A percentile compares a stretch with the other conserved stretches of the same genome.
phyloP scores from a whole-genome alignment of 768 basidiomycete species.

The Cystofilobasidium bisporidii region DNA sequence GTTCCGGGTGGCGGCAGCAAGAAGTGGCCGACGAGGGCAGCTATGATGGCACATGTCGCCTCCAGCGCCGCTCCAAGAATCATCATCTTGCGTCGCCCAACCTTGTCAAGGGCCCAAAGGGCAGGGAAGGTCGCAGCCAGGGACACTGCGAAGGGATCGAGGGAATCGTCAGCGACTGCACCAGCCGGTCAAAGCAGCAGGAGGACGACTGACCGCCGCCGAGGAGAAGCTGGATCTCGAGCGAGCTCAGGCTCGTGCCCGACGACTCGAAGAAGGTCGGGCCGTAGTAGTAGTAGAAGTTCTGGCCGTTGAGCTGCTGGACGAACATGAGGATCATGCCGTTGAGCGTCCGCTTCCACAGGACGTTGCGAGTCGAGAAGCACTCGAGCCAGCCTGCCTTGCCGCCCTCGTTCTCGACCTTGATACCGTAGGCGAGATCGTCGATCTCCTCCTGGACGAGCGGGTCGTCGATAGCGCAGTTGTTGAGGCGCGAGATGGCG shows the following conservation, averaged over 20 bases:
- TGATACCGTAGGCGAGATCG: constrained; percentile 58
- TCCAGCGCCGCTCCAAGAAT: constrained; percentile 58
- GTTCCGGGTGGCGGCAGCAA: constrained; percentile 52
- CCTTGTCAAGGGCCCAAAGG: constrained; percentile 57
- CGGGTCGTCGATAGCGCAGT: constrained; percentile 51
- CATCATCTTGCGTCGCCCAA: constrained; percentile 71
- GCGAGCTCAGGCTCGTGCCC: constrained; percentile 59
- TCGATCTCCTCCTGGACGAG: constrained; percentile 54
- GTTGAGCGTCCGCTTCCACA: constrained; percentile 65
- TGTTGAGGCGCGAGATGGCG: constrained; percentile 60
- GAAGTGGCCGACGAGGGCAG: constrained; percentile 63
- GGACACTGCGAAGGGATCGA: too few relatives aligned
- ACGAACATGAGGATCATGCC: constrained; percentile 72
- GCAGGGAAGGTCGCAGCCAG: constrained; percentile 64
- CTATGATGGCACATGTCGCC: constrained; percentile 42
- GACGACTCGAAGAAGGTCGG: constrained; percentile 71
- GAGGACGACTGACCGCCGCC: too few relatives aligned
- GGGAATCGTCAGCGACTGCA: too few relatives aligned
- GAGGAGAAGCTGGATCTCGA: constrained; percentile 64
- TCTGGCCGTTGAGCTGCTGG: constrained; percentile 62
- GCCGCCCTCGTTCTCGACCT: constrained; percentile 67
- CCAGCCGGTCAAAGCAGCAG: too few relatives aligned
- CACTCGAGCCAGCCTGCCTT: constrained; percentile 70
- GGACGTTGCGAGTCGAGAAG: constrained; percentile 56
- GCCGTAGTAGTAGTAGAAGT: constrained; percentile 50